A percentile compares a stretch with the other conserved stretches of the same genome.
Evolutionary conservation across 768 basidiomycete genomes (phyloP).

Genomic region (Tricholoma saponaceum): DNA sequence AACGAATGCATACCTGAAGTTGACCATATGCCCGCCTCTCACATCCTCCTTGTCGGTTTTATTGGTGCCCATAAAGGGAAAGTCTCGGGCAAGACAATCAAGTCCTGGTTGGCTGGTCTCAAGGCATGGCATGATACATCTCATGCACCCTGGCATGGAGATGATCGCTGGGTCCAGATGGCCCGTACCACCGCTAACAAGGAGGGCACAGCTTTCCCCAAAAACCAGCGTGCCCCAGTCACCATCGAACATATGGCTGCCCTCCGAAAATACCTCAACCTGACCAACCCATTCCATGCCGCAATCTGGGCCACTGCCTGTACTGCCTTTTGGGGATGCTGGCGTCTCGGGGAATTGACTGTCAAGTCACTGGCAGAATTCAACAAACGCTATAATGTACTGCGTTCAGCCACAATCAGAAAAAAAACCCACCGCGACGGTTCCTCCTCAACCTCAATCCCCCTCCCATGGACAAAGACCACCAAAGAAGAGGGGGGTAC

Average conservation of each 20-base stretch:
- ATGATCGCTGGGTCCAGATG: constrained; percentile 19
- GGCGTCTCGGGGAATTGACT: constrained; percentile 25
- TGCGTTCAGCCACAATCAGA: constrained; percentile 2
- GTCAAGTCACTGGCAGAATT: constrained; percentile 8
- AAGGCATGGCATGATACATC: constrained; percentile 32
- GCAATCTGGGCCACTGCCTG: constrained; percentile 32
- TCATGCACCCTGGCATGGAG: constrained; percentile 31
- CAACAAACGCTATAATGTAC: constrained; percentile 6
- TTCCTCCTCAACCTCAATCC: constrained; percentile 10
- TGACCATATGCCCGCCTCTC: constrained; percentile 27
- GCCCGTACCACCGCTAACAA: constrained; percentile 8
- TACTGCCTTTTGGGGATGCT: constrained; percentile 31
- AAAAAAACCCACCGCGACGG: background rate
- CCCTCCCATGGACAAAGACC: constrained; percentile 30
- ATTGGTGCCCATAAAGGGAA: constrained; percentile 11
- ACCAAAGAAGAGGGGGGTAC: constrained; percentile 14
- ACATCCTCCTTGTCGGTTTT: constrained; percentile 27
- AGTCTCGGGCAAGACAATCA: constrained; percentile 19
- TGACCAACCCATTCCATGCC: constrained; percentile 23
- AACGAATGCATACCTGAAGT: constrained; percentile 19
- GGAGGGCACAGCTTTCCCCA: too few species aligned
- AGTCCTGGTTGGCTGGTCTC: constrained; percentile 31
- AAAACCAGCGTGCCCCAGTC: constrained; percentile 18
- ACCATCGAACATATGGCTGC: constrained; percentile 27
- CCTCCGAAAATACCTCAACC: constrained; percentile 18